Evolutionary conservation across 352 stramenopile genomes (phyloP), one percentile per base, ranked within the genome.

Genomic region (Phytophthora nicotianae): DNA sequence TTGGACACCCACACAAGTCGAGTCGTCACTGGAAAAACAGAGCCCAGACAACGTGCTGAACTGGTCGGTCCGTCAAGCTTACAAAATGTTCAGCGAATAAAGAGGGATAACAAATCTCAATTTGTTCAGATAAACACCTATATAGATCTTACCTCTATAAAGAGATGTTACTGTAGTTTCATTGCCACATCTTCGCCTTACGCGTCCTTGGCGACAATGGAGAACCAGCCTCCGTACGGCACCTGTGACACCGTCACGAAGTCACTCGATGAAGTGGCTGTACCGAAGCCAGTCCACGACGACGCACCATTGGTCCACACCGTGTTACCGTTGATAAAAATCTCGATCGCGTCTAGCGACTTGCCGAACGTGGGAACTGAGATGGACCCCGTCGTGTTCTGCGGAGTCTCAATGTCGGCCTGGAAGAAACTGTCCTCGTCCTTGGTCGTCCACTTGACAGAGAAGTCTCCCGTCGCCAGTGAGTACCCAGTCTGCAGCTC

Each of bases 351-450:
- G 19, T 66, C 41, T 7, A 65, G 13, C 3, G 58, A 53, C 26
- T 68, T 73, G 29, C 62, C 70, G 38, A 75, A 68, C 14, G 66
- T 75, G 9, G 66, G 62, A 19, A 73, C 66, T 2, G 62, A 73
- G 52, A 78, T 75, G 1, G 53, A 58, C 4, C 63, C 63, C 14
- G 68, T 70, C 14, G 63, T 75, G 38, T 41, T 35, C 13, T 62
- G 24, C 0, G 68, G 68, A 2, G 62, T 70, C 9, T 26, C 27
- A 7, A 72, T 4, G 2, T 29, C 58, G 6, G 57, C 68, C 4
- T n/a, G 5, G 50, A 72, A 75, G 57, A 66, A 72, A 17, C 43
- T 63, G 32, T 50, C 63, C 2, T 48, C 17, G 55, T 55, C 57
- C 19, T 60, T 65, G 40, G 52, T 65, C 17, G 48, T 72, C 68